Percentiles rank a stretch among this genome's conserved stretches.
phyloP scores from a whole-genome alignment of 2,329 filamentous ascomycete genomes.

The Iodosphaeria phyllophila region DNA sequence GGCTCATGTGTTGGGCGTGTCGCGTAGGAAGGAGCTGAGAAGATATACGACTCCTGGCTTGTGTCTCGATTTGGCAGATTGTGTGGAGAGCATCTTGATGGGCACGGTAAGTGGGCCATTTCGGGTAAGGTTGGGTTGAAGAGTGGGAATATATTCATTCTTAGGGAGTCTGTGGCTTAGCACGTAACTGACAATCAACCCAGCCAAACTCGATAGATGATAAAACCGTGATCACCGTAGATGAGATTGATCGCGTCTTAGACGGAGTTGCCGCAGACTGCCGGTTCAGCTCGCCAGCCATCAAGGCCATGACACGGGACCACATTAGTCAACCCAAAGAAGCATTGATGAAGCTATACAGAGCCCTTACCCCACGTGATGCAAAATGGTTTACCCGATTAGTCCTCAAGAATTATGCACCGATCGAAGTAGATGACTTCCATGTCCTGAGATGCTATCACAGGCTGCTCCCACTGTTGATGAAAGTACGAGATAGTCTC shows the following conservation, averaged over 20 bases:
- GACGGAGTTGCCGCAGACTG: conserved; percentile 47
- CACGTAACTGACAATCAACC: conserved; percentile 7
- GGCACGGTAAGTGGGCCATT: conserved; percentile 30
- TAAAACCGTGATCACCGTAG: conserved; percentile 36
- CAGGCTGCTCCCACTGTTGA: conserved; percentile 46
- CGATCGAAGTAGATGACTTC: conserved; percentile 39
- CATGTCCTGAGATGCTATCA: conserved; percentile 44
- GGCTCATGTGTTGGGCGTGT: conserved; percentile 43
- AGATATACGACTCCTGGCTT: conserved; percentile 38
- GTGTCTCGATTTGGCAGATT: conserved; percentile 51
- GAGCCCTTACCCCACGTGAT: conserved; percentile 42
- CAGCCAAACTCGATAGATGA: conserved; percentile 25
- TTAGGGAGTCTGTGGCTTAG: too few relatives aligned
- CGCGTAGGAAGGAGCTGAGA: conserved; percentile 40
- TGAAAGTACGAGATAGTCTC: conserved; percentile 54
- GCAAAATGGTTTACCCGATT: conserved; percentile 79
- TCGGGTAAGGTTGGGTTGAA: neutral
- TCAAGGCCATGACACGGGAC: conserved; percentile 20
- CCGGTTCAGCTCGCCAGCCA: conserved; percentile 48
- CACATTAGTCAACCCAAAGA: conserved; percentile 16
- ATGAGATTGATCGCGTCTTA: conserved; percentile 53
- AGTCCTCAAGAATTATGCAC: conserved; percentile 58
- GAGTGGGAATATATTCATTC: neutral
- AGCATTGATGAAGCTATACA: conserved; percentile 36
- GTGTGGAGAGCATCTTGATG: conserved; percentile 44